Evolutionary conservation across 805 yeast species (phyloP), one percentile per base, ranked within the genome.

Genomic region (Metschnikowia reukaufii): DNA sequence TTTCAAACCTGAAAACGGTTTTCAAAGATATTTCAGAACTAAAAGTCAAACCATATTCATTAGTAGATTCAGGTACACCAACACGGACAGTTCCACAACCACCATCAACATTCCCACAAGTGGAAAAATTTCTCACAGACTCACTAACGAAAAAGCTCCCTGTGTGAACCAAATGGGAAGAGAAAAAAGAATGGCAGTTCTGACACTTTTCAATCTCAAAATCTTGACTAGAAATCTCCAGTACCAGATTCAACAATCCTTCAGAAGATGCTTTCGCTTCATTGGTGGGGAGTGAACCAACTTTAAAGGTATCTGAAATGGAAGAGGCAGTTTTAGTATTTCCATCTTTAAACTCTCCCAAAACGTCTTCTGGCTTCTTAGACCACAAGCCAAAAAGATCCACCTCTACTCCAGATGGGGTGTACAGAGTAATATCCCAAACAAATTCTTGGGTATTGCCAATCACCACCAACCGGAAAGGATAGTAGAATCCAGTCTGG

Each of bases 391-490:
- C 29, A 25, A 25, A 25, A 9, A 25, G 12, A 4, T 25, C 29
- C 8, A 25, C 5, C 29, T 25, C 29, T 9, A 25, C 29, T 13
- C 29, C 29, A 25, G 29, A 2, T 25, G 29, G 29, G 12, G 3
- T 25, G 5, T 25, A 25, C 29, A 25, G 29, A 2, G 29, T 25
- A 2, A 25, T 2, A 25, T 25, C 29, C 29, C 29, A 25, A 9
- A 25, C 29, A 25, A 25, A 25, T 9, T 25, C 29, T 13, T 25
- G 3, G 12, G 13, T 6, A 34, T 4, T 13, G 13, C 21, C 41
- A 3, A 37, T n/a, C 2, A 41, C 38, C 13, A 41, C 44, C 12
- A 41, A 6, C 6, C 44, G 35, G 33, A 41, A 41, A 10, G 44
- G 44, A 16, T 41, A 41, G 25, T 16, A 13, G 10, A 18, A 5